Conservation (phyloP, 1,284 basidiomycete genomes). For the Papiliotrema terrestris region DNA sequence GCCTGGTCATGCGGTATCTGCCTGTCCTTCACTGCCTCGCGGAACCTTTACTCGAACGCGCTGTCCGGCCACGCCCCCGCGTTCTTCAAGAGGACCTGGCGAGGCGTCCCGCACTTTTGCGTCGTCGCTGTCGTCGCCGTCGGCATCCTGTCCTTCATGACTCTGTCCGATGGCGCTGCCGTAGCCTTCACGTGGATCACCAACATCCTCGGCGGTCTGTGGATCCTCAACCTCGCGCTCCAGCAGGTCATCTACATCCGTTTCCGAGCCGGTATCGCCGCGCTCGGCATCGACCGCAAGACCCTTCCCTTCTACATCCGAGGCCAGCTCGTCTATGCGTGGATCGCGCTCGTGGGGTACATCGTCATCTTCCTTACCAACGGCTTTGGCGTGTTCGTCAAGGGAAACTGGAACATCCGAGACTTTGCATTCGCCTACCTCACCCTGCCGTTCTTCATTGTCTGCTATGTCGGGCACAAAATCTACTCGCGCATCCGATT, state of each 20-base stretch:
- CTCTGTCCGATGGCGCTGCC: slow-evolving; percentile 29
- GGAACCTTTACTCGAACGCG: slow-evolving; percentile 1
- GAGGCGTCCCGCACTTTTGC: slow-evolving; percentile 20
- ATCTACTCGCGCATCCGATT: neutral
- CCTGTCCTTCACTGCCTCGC: neutral
- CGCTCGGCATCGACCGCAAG: neutral
- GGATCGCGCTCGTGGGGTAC: neutral
- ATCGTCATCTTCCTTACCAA: slow-evolving; percentile 4
- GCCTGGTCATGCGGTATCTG: neutral
- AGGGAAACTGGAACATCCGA: slow-evolving; percentile 2
- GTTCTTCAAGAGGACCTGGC: slow-evolving; percentile 16
- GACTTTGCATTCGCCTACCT: slow-evolving; percentile 5
- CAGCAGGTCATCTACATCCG: slow-evolving; percentile 6
- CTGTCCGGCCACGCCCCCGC: slow-evolving; percentile 8
- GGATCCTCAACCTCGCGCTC: neutral
- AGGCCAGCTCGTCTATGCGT: slow-evolving; percentile 1
- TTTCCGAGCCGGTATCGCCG: neutral
- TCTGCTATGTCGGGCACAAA: slow-evolving; percentile 2
- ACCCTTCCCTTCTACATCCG: neutral
- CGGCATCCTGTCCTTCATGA: slow-evolving; percentile 16
- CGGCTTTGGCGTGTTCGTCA: slow-evolving; percentile 6
- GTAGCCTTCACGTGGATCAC: slow-evolving; percentile 21
- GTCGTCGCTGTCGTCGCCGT: slow-evolving; percentile 56
- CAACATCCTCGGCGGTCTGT: slow-evolving; percentile 3
- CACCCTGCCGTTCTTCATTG: slow-evolving; percentile 1